Base-by-base conservation (phyloP, 2,329 filamentous ascomycete species). In the Colletotrichum sublineola region DNA sequence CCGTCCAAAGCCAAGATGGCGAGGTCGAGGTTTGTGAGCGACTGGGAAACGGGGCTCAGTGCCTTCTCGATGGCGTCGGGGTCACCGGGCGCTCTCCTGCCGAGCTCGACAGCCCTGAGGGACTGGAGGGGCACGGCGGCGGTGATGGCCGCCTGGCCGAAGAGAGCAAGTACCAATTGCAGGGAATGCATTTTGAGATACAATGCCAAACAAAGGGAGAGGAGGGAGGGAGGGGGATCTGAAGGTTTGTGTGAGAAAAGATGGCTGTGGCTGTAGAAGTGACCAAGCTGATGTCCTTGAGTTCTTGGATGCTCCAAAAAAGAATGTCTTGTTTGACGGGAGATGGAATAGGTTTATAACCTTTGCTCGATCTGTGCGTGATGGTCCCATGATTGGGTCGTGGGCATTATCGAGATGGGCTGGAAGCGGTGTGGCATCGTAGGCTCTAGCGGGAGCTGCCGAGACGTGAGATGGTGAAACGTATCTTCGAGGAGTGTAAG, bases 331-430 rank as follows among this genome's bases (percentile, higher is more conserved):
- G 1, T 65, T 55, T 42, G 42, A 29, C 53, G 61, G 69, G 70
- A 73, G 60, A 73, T 61, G 38, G 42, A 65, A 65, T 61, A 48
- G 70, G 42, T 70, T 73, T 70, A 73, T 73, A 73, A 73, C 38
- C 66, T 73, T 71, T 24, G 31, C 24, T 61, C 38, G 33, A 64
- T 11, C 38, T 44, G 66, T 62, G 55, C 40, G 61, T 64, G 70
- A n/a, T 31, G 18, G 9, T 18, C 11, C 38, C 18, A 56, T 52
- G 58, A 33, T 40, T 50, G 38, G 31, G 55, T 42, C 38, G 29
- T 33, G 20, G n/a, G n/a, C 6, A 42, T n/a, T 6, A 50, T 60
- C 33, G 55, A 40, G 20, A 60, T 56, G 9, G 40, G 58, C 24
- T 20, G 31, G 38, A 55, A 38, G 60, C 40, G 11, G 18, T 48